A percentile compares a stretch with the other conserved stretches of the same genome.
Evolutionary conservation across 176 grass and related monocot genomes (phyloP).

Genomic region (Aegilops umbellulata): DNA sequence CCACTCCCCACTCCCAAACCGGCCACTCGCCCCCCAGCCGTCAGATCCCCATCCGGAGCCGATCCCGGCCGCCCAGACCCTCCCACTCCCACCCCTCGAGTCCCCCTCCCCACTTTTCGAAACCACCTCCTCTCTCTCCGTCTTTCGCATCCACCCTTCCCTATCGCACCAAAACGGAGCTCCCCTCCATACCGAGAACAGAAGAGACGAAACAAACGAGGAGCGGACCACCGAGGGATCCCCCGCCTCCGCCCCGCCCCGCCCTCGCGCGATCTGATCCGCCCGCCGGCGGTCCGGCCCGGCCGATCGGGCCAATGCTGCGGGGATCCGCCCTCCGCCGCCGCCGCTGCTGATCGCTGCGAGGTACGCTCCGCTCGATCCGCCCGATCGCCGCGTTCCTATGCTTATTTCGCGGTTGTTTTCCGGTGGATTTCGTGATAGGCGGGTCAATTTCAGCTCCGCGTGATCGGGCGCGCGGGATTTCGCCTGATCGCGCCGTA

Average conservation of each 20-base stretch:
- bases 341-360: constrained; percentile 20
- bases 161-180: constrained; percentile 33
- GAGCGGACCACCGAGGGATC: background rate
- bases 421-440: background rate
- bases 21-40: background rate
- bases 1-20: background rate
- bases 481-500: background rate
- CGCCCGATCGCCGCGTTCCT: background rate
- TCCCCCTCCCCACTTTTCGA: constrained; percentile 18
- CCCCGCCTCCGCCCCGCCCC: background rate
- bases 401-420: background rate
- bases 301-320: constrained; percentile 29
- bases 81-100: constrained; percentile 6
- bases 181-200: background rate
- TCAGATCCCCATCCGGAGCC: constrained; percentile 11
- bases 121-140: background rate
- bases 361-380: constrained; percentile 27
- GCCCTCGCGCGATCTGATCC: constrained; percentile 20
- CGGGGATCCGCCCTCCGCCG: background rate
- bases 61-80: constrained; percentile 15
- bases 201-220: background rate
- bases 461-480: background rate
- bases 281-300: background rate
- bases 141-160: constrained; percentile 16
- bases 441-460: constrained; percentile 1